Evolutionary conservation across 345 rosid species (phyloP).

Genomic region (Moringa oleifera): DNA sequence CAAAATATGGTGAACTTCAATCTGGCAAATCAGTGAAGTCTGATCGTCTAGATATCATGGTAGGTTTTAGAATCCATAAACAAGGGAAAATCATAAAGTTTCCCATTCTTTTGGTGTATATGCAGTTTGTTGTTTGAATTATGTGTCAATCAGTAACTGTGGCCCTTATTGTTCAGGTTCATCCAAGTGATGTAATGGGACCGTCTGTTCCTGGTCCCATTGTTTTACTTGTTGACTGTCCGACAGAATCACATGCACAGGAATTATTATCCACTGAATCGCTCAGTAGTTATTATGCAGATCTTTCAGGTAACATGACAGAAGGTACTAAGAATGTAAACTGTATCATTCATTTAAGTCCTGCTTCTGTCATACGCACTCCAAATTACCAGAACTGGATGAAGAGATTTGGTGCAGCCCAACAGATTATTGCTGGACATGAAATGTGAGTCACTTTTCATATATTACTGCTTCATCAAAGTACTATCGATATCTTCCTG

Average conservation of each 20-base stretch:
- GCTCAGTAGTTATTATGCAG: slow-evolving; percentile 48
- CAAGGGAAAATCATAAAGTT: neutral
- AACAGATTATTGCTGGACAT: slow-evolving; percentile 90
- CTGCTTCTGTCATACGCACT: slow-evolving; percentile 53
- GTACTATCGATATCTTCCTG: neutral
- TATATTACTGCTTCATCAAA: slow-evolving; percentile 12
- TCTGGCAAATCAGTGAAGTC: slow-evolving; percentile 83
- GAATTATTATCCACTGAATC: slow-evolving; percentile 44
- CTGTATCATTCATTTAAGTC: slow-evolving; percentile 84
- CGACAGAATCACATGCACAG: slow-evolving; percentile 56
- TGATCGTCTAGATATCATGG: slow-evolving; percentile 57
- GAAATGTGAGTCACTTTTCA: slow-evolving; percentile 45
- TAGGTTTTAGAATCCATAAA: slow-evolving; percentile 28
- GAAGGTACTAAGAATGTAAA: slow-evolving; percentile 46
- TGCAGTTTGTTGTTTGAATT: slow-evolving; percentile 8
- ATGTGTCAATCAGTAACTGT: slow-evolving; percentile 5
- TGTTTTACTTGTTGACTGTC: slow-evolving; percentile 88
- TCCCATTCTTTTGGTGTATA: slow-evolving; percentile 6
- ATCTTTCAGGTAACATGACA: slow-evolving; percentile 15
- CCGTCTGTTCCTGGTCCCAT: slow-evolving; percentile 91
- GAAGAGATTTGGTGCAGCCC: slow-evolving; percentile 61
- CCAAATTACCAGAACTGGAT: slow-evolving; percentile 71
- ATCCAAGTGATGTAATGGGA: slow-evolving; percentile 96
- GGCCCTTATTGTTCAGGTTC: slow-evolving; percentile 43
- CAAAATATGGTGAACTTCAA: slow-evolving; percentile 71